Percentiles rank a stretch among this genome's conserved stretches.
Conservation (phyloP, 768 basidiomycete genomes). For the Suillus occidentalis region DNA sequence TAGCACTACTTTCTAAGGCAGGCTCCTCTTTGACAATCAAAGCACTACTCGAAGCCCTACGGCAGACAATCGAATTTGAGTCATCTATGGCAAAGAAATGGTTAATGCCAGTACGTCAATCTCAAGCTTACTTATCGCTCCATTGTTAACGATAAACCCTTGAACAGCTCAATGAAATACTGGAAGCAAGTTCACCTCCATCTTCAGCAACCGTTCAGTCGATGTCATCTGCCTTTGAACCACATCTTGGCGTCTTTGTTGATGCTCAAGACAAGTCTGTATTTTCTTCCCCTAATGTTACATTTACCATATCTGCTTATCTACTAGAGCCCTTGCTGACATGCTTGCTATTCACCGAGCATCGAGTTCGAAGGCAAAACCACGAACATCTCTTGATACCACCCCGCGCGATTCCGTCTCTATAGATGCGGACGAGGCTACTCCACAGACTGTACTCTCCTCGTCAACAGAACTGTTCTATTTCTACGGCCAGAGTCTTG, state of each 20-base stretch:
- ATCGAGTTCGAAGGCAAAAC: slow-evolving; percentile 39
- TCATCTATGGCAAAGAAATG: slow-evolving; percentile 78
- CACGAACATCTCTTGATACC: slow-evolving; percentile 69
- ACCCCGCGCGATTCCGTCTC: slow-evolving; percentile 39
- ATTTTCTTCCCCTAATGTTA: slow-evolving; percentile 2
- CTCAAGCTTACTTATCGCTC: not conserved
- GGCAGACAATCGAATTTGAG: slow-evolving; percentile 89
- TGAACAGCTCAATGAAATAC: slow-evolving; percentile 61
- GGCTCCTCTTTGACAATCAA: slow-evolving; percentile 73
- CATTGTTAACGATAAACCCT: not conserved
- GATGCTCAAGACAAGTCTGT: slow-evolving; percentile 96
- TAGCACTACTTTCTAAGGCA: slow-evolving; percentile 76
- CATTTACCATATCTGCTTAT: not conserved
- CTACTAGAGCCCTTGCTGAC: slow-evolving; percentile 74
- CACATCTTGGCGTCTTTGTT: slow-evolving; percentile 90
- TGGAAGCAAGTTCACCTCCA: slow-evolving; percentile 51
- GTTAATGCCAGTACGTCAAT: slow-evolving; percentile 59
- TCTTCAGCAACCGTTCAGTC: slow-evolving; percentile 55
- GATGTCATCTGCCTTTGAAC: slow-evolving; percentile 89
- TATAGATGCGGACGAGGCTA: slow-evolving; percentile 43
- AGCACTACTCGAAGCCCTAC: slow-evolving; percentile 80
- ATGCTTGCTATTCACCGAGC: slow-evolving; percentile 84
- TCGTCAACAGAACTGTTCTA: slow-evolving; percentile 97
- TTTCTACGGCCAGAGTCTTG: slow-evolving; percentile 93
- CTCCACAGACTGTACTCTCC: slow-evolving; percentile 72